These are phyloP conservation scores for Globisporangium heterothallicum DNA, from an alignment of 352 stramenopile genomes.

Conservation along the genomic window DNA sequence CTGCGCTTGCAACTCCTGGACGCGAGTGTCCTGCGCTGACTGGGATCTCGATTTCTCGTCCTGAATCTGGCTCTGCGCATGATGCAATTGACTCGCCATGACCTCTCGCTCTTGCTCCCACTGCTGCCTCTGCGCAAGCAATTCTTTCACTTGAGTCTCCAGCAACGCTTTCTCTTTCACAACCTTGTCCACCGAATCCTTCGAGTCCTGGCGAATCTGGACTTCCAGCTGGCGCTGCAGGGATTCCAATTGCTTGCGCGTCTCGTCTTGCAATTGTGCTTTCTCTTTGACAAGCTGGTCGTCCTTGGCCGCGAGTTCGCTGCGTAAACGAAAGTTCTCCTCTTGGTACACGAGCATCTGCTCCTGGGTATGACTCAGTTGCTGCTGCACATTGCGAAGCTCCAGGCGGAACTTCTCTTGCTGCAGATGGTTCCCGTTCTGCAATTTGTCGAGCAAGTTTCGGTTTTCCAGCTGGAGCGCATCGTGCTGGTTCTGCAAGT, in stretches of 20 bases:
- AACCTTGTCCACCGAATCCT: conserved; percentile 37
- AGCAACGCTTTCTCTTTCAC: conserved; percentile 36
- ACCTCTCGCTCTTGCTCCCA: conserved; percentile 47
- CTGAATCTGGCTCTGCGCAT: conserved; percentile 51
- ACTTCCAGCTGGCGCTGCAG: conserved; percentile 51
- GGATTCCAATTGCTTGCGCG: conserved; percentile 50
- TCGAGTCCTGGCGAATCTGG: conserved; percentile 54
- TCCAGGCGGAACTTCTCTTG: conserved; percentile 71
- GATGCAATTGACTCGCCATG: conserved; percentile 38
- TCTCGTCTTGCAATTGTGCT: conserved; percentile 46
- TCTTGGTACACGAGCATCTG: conserved; percentile 70
- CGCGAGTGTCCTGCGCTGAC: conserved; percentile 35
- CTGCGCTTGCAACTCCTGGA: conserved; percentile 43
- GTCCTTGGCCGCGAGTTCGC: conserved; percentile 48
- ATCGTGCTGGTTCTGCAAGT: conserved; percentile 51
- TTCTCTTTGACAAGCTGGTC: conserved; percentile 56
- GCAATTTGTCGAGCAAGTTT: conserved; percentile 58
- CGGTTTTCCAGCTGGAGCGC: conserved; percentile 64
- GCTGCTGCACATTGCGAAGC: conserved; percentile 50
- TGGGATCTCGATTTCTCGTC: conserved; percentile 49
- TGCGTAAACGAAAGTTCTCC: conserved; percentile 57
- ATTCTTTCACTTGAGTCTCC: conserved; percentile 40
- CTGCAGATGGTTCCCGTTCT: conserved; percentile 60
- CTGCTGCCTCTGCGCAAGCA: conserved; percentile 36
- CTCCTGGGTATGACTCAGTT: conserved; percentile 57